A percentile compares a stretch with the other conserved stretches of the same genome.
These are phyloP conservation scores for Gloeostereum incarnatum DNA, from an alignment of 768 basidiomycete species.

Conservation along the genomic window DNA sequence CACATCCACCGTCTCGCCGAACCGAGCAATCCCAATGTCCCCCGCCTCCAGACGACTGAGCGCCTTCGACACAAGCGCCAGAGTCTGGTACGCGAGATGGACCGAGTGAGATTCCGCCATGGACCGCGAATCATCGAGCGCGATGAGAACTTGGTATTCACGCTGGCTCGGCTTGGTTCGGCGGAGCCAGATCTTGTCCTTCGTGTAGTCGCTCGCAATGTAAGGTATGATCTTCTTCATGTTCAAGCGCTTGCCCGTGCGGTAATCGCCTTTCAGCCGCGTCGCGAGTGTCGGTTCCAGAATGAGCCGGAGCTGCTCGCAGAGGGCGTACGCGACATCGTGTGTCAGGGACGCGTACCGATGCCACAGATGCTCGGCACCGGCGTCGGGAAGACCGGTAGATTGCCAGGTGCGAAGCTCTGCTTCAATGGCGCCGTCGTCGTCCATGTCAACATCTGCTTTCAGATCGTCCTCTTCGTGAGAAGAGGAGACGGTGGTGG, in stretches of 20 bases:
- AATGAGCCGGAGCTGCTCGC: slow-evolving; percentile 94
- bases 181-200: slow-evolving; percentile 98
- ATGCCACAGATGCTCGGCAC: slow-evolving; percentile 80
- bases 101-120: slow-evolving; percentile 93
- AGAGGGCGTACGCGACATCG: slow-evolving; percentile 83
- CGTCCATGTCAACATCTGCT: slow-evolving; percentile 24
- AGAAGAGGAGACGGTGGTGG: neutral
- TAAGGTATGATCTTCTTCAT: slow-evolving; percentile 99
- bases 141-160: slow-evolving; percentile 92
- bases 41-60: slow-evolving; percentile 89
- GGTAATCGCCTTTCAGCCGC: slow-evolving; percentile 91
- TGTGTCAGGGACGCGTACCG: slow-evolving; percentile 86
- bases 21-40: slow-evolving; percentile 87
- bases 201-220: slow-evolving; percentile 97
- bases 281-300: slow-evolving; percentile 93
- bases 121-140: slow-evolving; percentile 92
- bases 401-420: slow-evolving; percentile 55
- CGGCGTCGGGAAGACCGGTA: slow-evolving; percentile 41
- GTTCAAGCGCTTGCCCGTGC: slow-evolving; percentile 94
- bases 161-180: slow-evolving; percentile 89
- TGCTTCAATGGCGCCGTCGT: slow-evolving; percentile 28
- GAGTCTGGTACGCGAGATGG: slow-evolving; percentile 89
- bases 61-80: slow-evolving; percentile 87
- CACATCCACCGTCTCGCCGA: slow-evolving; percentile 82
- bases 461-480: slow-evolving; percentile 8